Conservation (phyloP, 805 yeast genomes). For the Starmerella potacharoeniae region DNA sequence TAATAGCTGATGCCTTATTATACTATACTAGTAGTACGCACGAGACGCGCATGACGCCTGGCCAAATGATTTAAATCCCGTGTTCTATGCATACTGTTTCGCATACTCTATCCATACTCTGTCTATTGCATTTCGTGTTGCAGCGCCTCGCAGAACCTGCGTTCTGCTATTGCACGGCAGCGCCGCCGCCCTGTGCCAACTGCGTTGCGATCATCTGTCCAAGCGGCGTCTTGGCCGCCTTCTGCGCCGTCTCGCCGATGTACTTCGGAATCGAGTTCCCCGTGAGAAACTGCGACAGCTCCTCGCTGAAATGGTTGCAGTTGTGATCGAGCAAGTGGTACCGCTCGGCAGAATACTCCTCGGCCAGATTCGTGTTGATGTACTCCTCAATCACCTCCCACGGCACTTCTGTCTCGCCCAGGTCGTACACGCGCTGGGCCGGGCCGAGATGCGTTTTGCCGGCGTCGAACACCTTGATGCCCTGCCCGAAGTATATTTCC, state of each 20-base stretch:
- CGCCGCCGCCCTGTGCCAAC: constrained; percentile 21
- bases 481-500: constrained; percentile 53
- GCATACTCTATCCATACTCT: too few species aligned
- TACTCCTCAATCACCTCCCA: constrained; percentile 44
- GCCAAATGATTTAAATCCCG: neutral
- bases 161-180: neutral
- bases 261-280: constrained; percentile 45
- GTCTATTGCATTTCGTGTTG: too few species aligned
- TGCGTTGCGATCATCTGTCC: constrained; percentile 38
- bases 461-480: constrained; percentile 39
- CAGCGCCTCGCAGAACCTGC: neutral
- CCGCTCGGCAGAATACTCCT: constrained; percentile 36
- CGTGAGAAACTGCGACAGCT: constrained; percentile 44
- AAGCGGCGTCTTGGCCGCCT: constrained; percentile 40
- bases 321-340: constrained; percentile 53
- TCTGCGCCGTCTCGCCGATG: constrained; percentile 42
- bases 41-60: neutral
- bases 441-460: constrained; percentile 50
- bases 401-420: constrained; percentile 44
- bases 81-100: too few species aligned
- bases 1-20: neutral
- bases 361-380: constrained; percentile 36
- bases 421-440: constrained; percentile 42
- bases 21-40: too few species aligned
- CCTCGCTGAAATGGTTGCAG: constrained; percentile 58